These are phyloP conservation scores for Dactylonectria estremocensis DNA, from an alignment of 2,329 filamentous ascomycete genomes.

Conservation along the genomic window DNA sequence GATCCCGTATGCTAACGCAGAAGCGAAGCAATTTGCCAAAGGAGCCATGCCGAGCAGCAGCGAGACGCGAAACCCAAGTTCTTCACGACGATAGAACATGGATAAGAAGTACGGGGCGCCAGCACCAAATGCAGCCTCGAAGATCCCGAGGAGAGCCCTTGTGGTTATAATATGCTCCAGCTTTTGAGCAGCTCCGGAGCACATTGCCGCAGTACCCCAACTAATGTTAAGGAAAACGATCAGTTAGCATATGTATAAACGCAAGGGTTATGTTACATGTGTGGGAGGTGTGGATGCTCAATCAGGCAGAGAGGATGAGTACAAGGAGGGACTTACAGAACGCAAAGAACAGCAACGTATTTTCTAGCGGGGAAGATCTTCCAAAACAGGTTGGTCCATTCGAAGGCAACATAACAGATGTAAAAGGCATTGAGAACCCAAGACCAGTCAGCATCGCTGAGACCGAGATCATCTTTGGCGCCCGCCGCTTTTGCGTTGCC, in stretches of 20 bases:
- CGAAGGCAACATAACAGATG: conserved; percentile 37
- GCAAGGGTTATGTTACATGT: too few species aligned
- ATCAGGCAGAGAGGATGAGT: neutral
- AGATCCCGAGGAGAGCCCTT: conserved; percentile 28
- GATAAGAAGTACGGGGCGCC: conserved; percentile 40
- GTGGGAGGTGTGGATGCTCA: neutral
- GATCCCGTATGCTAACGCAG: conserved; percentile 31
- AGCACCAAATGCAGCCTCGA: conserved; percentile 40
- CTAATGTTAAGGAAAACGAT: conserved; percentile 2
- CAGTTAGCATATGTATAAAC: neutral
- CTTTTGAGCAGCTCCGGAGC: conserved; percentile 30
- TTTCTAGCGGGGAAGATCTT: conserved; percentile 38
- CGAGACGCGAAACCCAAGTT: conserved; percentile 36
- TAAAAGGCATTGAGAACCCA: conserved; percentile 45
- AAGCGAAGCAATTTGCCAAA: conserved; percentile 33
- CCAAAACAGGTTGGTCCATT: conserved; percentile 43
- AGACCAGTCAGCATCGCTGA: conserved; percentile 33
- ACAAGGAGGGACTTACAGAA: conserved; percentile 26
- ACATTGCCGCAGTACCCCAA: conserved; percentile 40
- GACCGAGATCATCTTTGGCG: conserved; percentile 27
- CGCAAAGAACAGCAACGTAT: conserved; percentile 31
- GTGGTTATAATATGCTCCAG: conserved; percentile 29
- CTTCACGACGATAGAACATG: conserved; percentile 28
- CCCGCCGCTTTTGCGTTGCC: conserved; percentile 42
- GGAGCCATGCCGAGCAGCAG: conserved; percentile 32